Percentiles rank a stretch among this genome's conserved stretches.
Evolutionary conservation across 2,329 filamentous ascomycete genomes (phyloP).

Genomic region (Neofusicoccum parvum): DNA sequence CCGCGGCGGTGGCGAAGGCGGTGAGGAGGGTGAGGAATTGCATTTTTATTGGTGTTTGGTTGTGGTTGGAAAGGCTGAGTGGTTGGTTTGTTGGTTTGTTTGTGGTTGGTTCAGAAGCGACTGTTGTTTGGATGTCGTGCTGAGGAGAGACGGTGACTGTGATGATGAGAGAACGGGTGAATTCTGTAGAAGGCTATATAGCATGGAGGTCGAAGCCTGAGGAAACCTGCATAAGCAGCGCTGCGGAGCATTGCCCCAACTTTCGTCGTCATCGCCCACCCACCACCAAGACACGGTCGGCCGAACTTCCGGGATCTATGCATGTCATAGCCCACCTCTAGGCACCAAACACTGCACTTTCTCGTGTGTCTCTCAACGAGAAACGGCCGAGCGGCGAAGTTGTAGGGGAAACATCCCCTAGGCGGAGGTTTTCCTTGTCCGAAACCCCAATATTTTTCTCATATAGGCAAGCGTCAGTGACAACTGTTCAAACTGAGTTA

Average conservation of each 20-base stretch:
- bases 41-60: constrained; percentile 13
- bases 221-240: neutral
- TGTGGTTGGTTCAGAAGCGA: constrained; percentile 2
- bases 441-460: neutral
- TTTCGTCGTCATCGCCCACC: constrained; percentile 14
- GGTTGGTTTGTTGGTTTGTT: neutral
- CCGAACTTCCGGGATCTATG: constrained; percentile 1
- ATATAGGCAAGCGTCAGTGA: neutral
- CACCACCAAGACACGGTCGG: neutral
- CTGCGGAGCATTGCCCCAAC: constrained; percentile 7
- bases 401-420: neutral
- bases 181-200: neutral
- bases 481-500: neutral
- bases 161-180: neutral
- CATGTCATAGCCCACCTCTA: neutral
- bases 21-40: constrained; percentile 14
- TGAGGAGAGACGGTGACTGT: neutral
- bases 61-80: neutral
- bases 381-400: neutral
- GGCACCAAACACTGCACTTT: neutral
- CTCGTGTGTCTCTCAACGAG: neutral
- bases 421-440: neutral
- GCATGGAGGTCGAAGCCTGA: neutral
- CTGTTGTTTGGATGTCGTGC: neutral
- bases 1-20: neutral